Base-by-base conservation (phyloP, 2,329 filamentous ascomycete species). In the Alternaria viburni region DNA sequence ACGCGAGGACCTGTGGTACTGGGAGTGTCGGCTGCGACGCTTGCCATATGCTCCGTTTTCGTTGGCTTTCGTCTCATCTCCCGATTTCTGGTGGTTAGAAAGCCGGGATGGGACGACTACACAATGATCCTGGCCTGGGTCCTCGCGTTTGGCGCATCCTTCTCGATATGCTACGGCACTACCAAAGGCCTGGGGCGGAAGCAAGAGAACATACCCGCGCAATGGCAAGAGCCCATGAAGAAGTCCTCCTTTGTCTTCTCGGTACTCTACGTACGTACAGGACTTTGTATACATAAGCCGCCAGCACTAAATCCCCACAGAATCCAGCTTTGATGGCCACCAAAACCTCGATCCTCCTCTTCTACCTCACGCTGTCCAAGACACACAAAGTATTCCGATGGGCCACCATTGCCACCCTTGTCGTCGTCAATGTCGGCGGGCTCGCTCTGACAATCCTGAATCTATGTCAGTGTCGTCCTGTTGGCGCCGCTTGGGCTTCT, bases 321-420 rank as follows among this genome's bases (percentile, higher is more conserved):
- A 96, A 97, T 75, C 93, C 93, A 12, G 91, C 92, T 4, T 84
- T 97, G 59, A 96, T 97, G 92, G 89, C 91, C 3, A 93, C 93
- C 54, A 97, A 97, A 81, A 93, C 92, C 0, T 96, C 93, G n/a
- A 92, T 97, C 71, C 85, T 97, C 61, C 86, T 96, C 57, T 97
- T 97, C 80, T 97, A 96, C 81, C 85, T 97, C 54, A 90, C 91
- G 44, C 85, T 97, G 51, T 92, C 93, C 25, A 91, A 90, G 72
- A 91, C 93, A 62, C 89, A 96, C 69, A 88, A 88, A 66, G 84
- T 94, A 54, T 90, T 97, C 68, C 89, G 91, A 62, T 88, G 91
- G 80, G 89, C 90, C n/a, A 96, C 93, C n/a, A 93, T 93, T 83
- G 84, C 86, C 5, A 93, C 92, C 0, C 83, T 97, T 2, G 84